Evolutionary conservation across 1,284 basidiomycete genomes (phyloP).

Genomic region (Athelia psychrophila): DNA sequence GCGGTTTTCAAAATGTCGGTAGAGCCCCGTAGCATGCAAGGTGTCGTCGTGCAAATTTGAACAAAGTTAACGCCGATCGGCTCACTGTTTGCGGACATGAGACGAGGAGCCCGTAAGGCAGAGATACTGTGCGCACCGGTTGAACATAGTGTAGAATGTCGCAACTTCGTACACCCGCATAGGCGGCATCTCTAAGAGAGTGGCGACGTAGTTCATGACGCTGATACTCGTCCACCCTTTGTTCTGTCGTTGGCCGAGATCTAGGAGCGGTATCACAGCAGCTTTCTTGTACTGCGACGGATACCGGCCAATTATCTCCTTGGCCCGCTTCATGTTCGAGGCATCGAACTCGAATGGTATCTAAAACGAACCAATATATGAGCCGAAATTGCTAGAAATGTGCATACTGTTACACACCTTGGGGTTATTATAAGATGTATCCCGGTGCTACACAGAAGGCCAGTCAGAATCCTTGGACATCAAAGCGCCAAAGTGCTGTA

Average conservation of each 20-base stretch:
- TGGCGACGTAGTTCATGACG: conserved; percentile 98
- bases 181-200: conserved; percentile 90
- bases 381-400: not conserved
- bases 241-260: conserved; percentile 97
- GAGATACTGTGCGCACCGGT: conserved; percentile 56
- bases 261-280: conserved; percentile 94
- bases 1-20: conserved; percentile 88
- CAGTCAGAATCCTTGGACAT: not conserved
- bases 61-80: conserved; percentile 95
- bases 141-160: conserved; percentile 99
- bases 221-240: conserved; percentile 98
- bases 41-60: conserved; percentile 98
- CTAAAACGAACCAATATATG: conserved; percentile 35
- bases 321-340: conserved; percentile 81
- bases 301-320: conserved; percentile 92
- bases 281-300: conserved; percentile 98
- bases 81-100: conserved; percentile 51
- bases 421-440: conserved; percentile 91
- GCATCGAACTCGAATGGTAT: conserved; percentile 88
- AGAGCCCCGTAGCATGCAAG: conserved; percentile 95
- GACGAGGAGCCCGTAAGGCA: not conserved
- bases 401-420: conserved; percentile 43
- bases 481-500: conserved; percentile 9
- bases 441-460: conserved; percentile 69
- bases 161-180: conserved; percentile 99